Evolutionary conservation across 495 filamentous ascomycete species (phyloP).

Genomic region (Elasticomyces elasticus): DNA sequence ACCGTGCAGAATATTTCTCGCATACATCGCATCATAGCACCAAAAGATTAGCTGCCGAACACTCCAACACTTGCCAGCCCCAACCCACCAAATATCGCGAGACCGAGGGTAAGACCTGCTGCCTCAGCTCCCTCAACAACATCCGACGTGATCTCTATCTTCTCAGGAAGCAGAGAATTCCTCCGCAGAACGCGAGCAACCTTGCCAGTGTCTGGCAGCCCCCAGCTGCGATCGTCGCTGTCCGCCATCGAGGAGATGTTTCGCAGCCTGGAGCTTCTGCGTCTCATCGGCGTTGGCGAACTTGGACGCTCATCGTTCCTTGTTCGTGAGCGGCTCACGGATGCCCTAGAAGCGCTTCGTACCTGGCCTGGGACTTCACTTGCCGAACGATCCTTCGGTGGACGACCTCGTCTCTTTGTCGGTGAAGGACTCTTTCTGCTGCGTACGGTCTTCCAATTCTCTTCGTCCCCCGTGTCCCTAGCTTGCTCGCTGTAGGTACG

Average conservation of each 20-base stretch:
- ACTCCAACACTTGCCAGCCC: constrained; percentile 11
- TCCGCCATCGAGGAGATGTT: not conserved
- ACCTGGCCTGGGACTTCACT: not conserved
- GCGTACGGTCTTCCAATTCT: not conserved
- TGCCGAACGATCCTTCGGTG: not conserved
- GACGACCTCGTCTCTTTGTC: not conserved
- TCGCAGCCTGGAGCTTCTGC: constrained; percentile 3
- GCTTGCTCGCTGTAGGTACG: not conserved
- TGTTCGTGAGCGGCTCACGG: not conserved
- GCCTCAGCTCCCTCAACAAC: constrained; percentile 2
- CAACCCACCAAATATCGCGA: constrained; percentile 9
- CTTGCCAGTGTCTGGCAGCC: not conserved
- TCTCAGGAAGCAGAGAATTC: not conserved
- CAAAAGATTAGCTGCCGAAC: constrained; percentile 6
- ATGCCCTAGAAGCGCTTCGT: not conserved
- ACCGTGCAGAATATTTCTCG: no score
- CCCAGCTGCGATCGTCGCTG: not conserved
- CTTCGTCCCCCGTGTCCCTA: not conserved
- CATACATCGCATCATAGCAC: not conserved
- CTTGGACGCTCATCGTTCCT: not conserved
- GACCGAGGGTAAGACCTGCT: constrained; percentile 1
- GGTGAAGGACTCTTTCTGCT: not conserved
- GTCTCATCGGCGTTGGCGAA: not conserved
- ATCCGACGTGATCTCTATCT: not conserved
- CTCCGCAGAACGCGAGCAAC: not conserved